A percentile compares a stretch with the other conserved stretches of the same genome.
Conservation (phyloP, 225 moss, liverwort and hornwort species). For the Ulota crispa region DNA sequence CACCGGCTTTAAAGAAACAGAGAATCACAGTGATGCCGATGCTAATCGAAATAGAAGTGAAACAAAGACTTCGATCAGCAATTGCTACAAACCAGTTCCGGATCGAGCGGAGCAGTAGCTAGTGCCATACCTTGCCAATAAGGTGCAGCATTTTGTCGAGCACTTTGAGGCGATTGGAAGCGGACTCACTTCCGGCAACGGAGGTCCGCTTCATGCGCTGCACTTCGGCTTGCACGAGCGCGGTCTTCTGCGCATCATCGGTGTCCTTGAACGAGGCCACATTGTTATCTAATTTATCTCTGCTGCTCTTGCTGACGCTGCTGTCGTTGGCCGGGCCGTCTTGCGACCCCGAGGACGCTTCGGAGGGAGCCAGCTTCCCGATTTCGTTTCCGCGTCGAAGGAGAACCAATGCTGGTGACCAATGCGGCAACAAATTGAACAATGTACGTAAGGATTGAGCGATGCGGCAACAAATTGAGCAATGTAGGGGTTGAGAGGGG, state of each 20-base stretch:
- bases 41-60: background rate
- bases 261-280: background rate
- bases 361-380: constrained; percentile 45
- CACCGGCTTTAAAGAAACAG: background rate
- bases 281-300: no score
- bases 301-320: background rate
- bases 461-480: background rate
- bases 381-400: background rate
- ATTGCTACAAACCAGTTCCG: background rate
- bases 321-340: constrained; percentile 15
- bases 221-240: constrained; percentile 69
- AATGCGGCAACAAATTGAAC: background rate
- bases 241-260: constrained; percentile 43
- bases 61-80: background rate
- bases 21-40: background rate
- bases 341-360: constrained; percentile 36
- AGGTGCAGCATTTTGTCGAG: constrained; percentile 23
- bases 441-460: background rate
- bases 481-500: background rate
- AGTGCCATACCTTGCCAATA: constrained; percentile 18
- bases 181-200: background rate
- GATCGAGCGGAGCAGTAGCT: no score
- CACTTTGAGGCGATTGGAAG: constrained; percentile 11
- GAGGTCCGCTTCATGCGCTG: constrained; percentile 25
- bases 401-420: background rate